Base-by-base conservation (phyloP, 176 grass and related monocot genomes). In the Musa itinerans region DNA sequence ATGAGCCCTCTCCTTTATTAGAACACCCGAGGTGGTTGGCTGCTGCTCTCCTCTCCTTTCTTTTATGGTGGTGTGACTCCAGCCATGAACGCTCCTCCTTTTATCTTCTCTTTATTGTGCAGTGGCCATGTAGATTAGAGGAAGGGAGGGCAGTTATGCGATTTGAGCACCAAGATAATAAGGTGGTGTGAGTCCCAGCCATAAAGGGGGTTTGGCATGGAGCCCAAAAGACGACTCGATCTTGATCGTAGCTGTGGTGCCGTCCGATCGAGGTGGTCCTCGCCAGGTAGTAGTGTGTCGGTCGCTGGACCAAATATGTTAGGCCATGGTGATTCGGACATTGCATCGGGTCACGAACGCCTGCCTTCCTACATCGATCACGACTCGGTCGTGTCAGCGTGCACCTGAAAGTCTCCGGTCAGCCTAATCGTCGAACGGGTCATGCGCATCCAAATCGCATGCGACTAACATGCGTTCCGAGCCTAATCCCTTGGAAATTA, bases 201-300 rank as follows among this genome's bases (percentile, higher is more conserved):
- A 78, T 78, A 11, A 85, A 77, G 65, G 27, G 76, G 34, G 55
- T 81, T 63, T 62, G n/a, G 71, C 7, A 50, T 77, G 50, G 69
- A 78, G 68, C 75, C 70, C 43, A 29, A 43, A 54, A 25, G 53
- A 53, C 49, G 69, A 74, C 86, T 68, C 66, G 89, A 90, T 86
- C 19, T 8, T 7, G 29, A 92, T 84, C 83, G 65, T 0, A 10
- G 11, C 62, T 65, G 10, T 12, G 21, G 10, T 23, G 63, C 22
- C 25, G 11, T 43, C 34, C 4, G 16, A 29, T 11, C 3, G 58
- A 29, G 5, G 83, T 88, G 81, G 87, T 88, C 92, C 87, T 79
- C 57, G 77, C 72, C 85, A 78, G 77, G 83, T 77, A 63, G 59
- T 76, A 63, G 59, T 79, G 71, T 92, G 87, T 92, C 87, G 87